Evolutionary conservation across 2,329 filamentous ascomycete species (phyloP).

Genomic region (Chlorencoelia australis): DNA sequence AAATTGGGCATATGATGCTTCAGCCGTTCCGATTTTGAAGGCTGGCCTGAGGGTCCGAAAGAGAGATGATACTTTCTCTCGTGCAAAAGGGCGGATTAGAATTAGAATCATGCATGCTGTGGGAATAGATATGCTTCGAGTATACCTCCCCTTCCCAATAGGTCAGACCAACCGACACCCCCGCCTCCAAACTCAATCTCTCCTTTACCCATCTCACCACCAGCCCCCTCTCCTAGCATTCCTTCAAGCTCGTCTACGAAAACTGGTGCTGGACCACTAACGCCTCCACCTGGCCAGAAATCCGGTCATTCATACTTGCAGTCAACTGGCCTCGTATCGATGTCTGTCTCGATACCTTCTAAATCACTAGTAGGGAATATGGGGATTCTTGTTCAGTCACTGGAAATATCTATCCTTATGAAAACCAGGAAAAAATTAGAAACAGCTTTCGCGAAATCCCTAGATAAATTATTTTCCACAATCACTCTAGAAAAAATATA

Average conservation of each 20-base stretch:
- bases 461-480: constrained; percentile 44
- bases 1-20: constrained; percentile 56
- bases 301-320: constrained; percentile 56
- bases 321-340: constrained; percentile 59
- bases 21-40: constrained; percentile 75
- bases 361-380: constrained; percentile 63
- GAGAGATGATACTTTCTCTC: constrained; percentile 53
- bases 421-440: constrained; percentile 34
- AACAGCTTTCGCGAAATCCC: constrained; percentile 40
- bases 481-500: constrained; percentile 63
- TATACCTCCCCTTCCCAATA: constrained; percentile 29
- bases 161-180: constrained; percentile 55
- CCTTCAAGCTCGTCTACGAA: constrained; percentile 61
- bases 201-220: too few species aligned
- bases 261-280: constrained; percentile 73
- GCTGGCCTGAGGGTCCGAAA: constrained; percentile 50
- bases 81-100: constrained; percentile 56
- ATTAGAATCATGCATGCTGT: constrained; percentile 54
- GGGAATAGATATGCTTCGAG: constrained; percentile 62
- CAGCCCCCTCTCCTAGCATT: constrained; percentile 47
- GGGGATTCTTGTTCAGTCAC: constrained; percentile 57
- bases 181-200: too few species aligned
- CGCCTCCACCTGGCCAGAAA: constrained; percentile 56
- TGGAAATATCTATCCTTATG: constrained; percentile 43
- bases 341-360: constrained; percentile 70